These are phyloP conservation scores for Yamadazyma songkhlaensis DNA, from an alignment of 1,139 yeast species.

Conservation along the genomic window DNA sequence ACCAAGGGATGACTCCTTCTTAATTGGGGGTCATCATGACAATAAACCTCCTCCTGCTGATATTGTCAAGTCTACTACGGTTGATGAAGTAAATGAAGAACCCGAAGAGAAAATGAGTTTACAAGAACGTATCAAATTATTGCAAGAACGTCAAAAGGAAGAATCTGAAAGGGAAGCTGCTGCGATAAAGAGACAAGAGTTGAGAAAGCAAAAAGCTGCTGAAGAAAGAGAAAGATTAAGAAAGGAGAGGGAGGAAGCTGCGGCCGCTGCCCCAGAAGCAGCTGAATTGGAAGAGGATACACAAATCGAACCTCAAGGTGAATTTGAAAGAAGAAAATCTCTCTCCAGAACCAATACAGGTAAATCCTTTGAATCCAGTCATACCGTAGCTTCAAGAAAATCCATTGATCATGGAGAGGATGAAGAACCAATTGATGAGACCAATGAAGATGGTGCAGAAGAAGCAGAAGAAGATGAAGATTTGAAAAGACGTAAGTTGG, in stretches of 20 bases:
- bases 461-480: constrained; percentile 67
- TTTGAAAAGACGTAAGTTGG: constrained; percentile 69
- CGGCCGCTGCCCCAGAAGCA: constrained; percentile 7
- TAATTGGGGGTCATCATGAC: constrained; percentile 29
- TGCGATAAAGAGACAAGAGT: constrained; percentile 54
- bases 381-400: constrained; percentile 11
- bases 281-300: constrained; percentile 6
- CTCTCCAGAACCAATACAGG: constrained; percentile 7
- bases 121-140: constrained; percentile 79
- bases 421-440: constrained; percentile 9
- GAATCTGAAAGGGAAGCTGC: constrained; percentile 77
- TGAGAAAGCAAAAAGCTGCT: constrained; percentile 45
- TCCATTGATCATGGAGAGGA: constrained; percentile 9
- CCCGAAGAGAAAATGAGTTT: constrained; percentile 57
- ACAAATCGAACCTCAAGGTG: background rate
- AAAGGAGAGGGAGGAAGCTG: constrained; percentile 12
- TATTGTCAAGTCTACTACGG: constrained; percentile 19
- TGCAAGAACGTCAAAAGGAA: constrained; percentile 79
- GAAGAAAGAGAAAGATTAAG: constrained; percentile 28
- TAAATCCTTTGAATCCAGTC: constrained; percentile 6
- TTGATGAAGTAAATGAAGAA: constrained; percentile 33
- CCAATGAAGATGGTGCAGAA: constrained; percentile 7
- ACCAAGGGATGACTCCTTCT: constrained; percentile 39
- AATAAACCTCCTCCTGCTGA: constrained; percentile 19
- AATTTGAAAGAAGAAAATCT: background rate